These are phyloP conservation scores for Tricholomella constricta DNA, from an alignment of 768 basidiomycete genomes.

Conservation along the genomic window DNA sequence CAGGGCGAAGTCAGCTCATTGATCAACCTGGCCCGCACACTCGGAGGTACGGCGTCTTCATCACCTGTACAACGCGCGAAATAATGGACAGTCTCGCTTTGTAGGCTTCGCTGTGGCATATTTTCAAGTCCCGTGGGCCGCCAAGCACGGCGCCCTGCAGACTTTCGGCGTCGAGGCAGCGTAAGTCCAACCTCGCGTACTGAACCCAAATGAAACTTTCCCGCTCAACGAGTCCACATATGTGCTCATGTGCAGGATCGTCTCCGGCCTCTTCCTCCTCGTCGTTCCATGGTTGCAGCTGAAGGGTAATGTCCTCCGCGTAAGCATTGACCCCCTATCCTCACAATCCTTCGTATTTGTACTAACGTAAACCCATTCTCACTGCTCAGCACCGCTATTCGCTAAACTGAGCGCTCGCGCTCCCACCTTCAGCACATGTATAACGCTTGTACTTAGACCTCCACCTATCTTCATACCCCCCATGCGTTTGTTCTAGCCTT, in stretches of 20 bases:
- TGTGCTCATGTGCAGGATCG: conserved; percentile 36
- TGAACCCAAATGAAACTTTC: too few relatives aligned
- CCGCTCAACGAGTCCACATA: neutral
- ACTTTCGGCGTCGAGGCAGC: conserved; percentile 66
- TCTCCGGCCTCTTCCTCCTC: conserved; percentile 50
- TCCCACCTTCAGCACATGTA: too few relatives aligned
- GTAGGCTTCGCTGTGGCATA: conserved; percentile 63
- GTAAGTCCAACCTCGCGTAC: too few relatives aligned
- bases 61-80: neutral
- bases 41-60: conserved; percentile 42
- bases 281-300: conserved; percentile 53
- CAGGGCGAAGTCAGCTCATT: conserved; percentile 66
- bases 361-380: neutral
- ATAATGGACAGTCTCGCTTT: neutral
- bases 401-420: neutral
- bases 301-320: conserved; percentile 48
- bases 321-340: conserved; percentile 28
- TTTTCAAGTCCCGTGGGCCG: conserved; percentile 68
- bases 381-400: neutral
- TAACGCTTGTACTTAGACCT: too few relatives aligned
- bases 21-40: conserved; percentile 54
- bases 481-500: too few relatives aligned
- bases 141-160: conserved; percentile 59
- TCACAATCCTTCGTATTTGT: too few relatives aligned
- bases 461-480: too few relatives aligned